Evolutionary conservation across 1,284 basidiomycete species (phyloP), one percentile per base, ranked within the genome.

Genomic region (Ustanciosporium gigantosporum): DNA sequence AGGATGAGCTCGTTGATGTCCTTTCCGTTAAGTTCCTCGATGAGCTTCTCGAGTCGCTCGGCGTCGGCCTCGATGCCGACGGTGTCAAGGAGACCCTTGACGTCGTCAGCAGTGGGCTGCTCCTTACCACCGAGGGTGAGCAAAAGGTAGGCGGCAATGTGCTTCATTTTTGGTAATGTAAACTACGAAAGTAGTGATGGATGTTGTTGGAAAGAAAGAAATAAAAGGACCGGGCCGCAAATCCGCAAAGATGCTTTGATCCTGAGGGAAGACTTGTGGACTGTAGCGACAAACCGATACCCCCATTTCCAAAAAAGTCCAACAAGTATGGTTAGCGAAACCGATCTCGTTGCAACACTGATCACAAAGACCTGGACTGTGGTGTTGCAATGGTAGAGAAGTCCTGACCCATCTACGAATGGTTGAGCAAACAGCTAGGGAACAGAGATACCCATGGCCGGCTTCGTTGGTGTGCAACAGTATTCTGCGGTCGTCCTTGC

Each of bases 1-100:
- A 87, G 84, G 80, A 99, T 97, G 83, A 99, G 82, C 86, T 90
- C 39, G 61, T 59, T 59, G 81, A 95, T 81, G 80, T 89, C 86
- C 85, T 97, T 99, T 82, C 88, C 93, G 71, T 87, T 80, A 68
- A 99, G 87, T 84, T 97, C 94, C 65, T 88, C 85, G 79, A 98
- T 83, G 80, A 99, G 85, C 81, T 86, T 89, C 61, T 84, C 81
- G 75, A 97, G 84, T 71, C 90, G 88, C 52, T 86, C 87, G 4
- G 88, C 84, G 70, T 98, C 93, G 45, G 87, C 84, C 80, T 95
- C 91, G 76, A 96, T 87, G 66, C 79, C 91, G 76, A 92, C 94
- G 59, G 88, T 84, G 66, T 80, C 81, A 70, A 99, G 87, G 77
- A 98, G 86, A 73, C 86, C 86, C 83, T 88, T 93, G 83, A 99